Evolutionary conservation across 192 early-diverging fungal genomes (phyloP), one percentile per base, ranked within the genome.

Genomic region (Irineochytrium annulatum): DNA sequence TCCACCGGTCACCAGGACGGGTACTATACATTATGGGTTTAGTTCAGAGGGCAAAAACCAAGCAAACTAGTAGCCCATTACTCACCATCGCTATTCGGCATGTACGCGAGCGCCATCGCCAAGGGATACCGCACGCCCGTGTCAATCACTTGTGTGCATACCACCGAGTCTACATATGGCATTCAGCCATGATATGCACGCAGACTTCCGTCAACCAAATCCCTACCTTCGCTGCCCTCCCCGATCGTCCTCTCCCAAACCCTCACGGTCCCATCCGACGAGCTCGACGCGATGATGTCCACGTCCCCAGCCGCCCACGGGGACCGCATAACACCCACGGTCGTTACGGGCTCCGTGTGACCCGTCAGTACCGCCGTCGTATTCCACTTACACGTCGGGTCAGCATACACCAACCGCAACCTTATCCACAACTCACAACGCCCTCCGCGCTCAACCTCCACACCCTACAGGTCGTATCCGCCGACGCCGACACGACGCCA

Each of bases 1-100:
- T 54, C 86, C 84, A 28, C 92, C 95, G n/a, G 79, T 77, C 19
- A 89, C 86, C 53, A 98, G 76, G 20, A 94, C 68, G 1, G 86
- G 75, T 24, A 78, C 76, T 65, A 59, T 22, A 19, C n/a, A n/a
- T n/a, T n/a, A n/a, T n/a, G n/a, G n/a, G n/a, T n/a, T 22, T 13
- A 32, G 49, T 22, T 65, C 17, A 24, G 46, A 52, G 19, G 24
- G 20, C 33, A 0, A 5, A n/a, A 14, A 22, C 26, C 46, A 49
- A 24, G 26, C 13, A 17, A 8, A 24, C 46, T 24, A 24, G 11
- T 41, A 41, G n/a, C 11, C n/a, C n/a, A 41, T 41, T 44, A 14
- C 22, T 43, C 77, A 81, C 81, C 69, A 52, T 62, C 67, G 14
- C 83, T 79, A 34, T 71, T 74, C 2, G 92, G 91, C 20, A 92